Evolutionary conservation across 805 yeast genomes (phyloP), one percentile per base, ranked within the genome.

Genomic region (Komagataella pastoris): DNA sequence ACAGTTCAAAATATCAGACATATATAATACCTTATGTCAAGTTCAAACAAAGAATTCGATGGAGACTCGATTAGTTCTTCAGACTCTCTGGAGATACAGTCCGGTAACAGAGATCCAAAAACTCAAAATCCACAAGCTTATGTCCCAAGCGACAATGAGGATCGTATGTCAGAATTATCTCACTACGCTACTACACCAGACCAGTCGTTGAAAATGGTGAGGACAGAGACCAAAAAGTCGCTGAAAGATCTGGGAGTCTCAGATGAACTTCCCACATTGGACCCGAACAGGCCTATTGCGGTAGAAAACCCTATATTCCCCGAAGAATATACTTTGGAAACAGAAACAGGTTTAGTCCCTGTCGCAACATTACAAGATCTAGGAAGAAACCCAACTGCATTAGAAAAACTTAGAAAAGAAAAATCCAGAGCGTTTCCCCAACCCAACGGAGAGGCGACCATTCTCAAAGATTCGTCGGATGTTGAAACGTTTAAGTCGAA

Each of bases 291-390:
- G 47, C 85, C 87, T 6, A 58, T 70, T 49, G 68, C 61, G 44
- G 72, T 77, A 21, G 75, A 73, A 54, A 75, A 76, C 55, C 85
- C 91, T 14, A 83, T 88, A 43, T 89, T 89, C 73, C 97, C 97
- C 7, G 97, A 89, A 71, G 96, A 89, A 64, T 89, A 87, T 64
- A 85, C 89, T 6, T 57, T 89, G 65, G 97, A 89, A 70, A 89
- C 97, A 0, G 75, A 76, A 51, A 87, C 96, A 5, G 97, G 97
- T 56, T 71, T 89, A 51, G 97, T 89, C 12, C 93, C 91, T 1
- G 86, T 83, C 1, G 70, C 79, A 47, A 84, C 95, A 1, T 70
- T 88, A 57, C 84, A 76, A 48, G 72, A 75, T 7, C 55, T 87
- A 40, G 93, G 95, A 43, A 76, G 93, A 64, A 57, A 59, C 18